Conservation (phyloP, 148 eudicot genomes). For the Fagopyrum esculentum region DNA sequence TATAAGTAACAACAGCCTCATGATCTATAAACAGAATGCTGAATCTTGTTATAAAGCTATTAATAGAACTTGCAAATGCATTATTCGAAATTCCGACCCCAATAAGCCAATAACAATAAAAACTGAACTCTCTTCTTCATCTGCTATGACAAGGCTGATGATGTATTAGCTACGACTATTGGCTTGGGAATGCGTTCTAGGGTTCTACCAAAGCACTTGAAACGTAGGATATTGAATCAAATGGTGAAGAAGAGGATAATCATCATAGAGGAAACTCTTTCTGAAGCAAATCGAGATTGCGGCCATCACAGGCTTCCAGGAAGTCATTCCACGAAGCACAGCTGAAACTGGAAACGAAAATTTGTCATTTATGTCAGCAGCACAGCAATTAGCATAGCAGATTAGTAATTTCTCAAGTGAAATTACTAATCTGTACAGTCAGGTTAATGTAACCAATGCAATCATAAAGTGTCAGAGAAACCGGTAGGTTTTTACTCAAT, state of each 20-base stretch:
- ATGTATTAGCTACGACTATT: neutral
- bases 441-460: too few relatives aligned
- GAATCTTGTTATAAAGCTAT: neutral
- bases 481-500: too few relatives aligned
- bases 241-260: neutral
- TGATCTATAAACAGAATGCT: too few relatives aligned
- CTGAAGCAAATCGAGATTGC: conserved; percentile 78
- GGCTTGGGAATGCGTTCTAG: neutral
- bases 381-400: neutral
- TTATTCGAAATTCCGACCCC: neutral
- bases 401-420: neutral
- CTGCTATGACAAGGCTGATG: too few relatives aligned
- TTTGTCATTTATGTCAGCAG: neutral
- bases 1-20: too few relatives aligned
- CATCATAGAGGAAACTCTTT: conserved; percentile 85
- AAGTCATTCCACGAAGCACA: conserved; percentile 87
- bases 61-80: neutral
- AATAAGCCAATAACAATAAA: neutral
- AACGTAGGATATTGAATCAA: neutral
- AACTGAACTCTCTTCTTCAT: neutral
- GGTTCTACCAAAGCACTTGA: neutral
- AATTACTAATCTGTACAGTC: too few relatives aligned
- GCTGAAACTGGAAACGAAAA: conserved; percentile 28
- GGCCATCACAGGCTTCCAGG: conserved; percentile 82
- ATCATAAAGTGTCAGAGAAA: too few relatives aligned